Base-by-base conservation (phyloP, 2,329 filamentous ascomycete species). In the Tolypocladium nubicola region DNA sequence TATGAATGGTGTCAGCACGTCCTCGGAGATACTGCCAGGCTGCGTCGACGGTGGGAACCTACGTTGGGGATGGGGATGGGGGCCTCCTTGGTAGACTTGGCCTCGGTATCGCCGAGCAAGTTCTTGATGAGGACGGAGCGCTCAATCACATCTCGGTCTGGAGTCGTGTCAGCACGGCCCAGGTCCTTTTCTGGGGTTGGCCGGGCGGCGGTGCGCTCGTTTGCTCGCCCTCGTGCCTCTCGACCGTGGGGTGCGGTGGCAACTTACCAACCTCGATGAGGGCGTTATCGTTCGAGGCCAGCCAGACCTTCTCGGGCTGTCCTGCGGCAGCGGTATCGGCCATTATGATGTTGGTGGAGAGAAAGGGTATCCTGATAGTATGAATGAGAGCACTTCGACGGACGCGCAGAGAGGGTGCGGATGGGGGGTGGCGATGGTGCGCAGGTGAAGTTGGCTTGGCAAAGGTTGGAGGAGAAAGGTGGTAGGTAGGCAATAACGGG, bases 111-210 rank as follows among this genome's bases (percentile, higher is more conserved):
- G 70, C 96, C 92, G 52, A 99, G 83, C 87, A 99, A 87, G 80
- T 97, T 96, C 85, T 96, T 97, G 79, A 99, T 95, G 56, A 99
- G 81, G 68, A 97, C 85, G 3, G 90, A 96, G 63, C 93, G 89
- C 79, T 96, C 90, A 47, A 89, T 90, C 60, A 97, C 89, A 41
- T 83, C 79, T 62, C 90, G 89, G 62, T 96, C 91, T 89, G 61
- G 33, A 59, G 45, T 43, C 21, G 23, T 56, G 60, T 59, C 53
- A 54, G 30, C 52, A 38, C 47, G 47, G 38, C 30, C 55, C 21
- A 58, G 60, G 57, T 57, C 56, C 57, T 50, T 19, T 38, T 13
- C 19, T 39, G 19, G 5, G 10, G 1, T 52, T 30, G 10, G 30
- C 30, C 8, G n/a, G 19, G 19, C 10, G 19, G 47, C 30, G 30